Evolutionary conservation across 768 basidiomycete species (phyloP), one percentile per base, ranked within the genome.

Genomic region (Antrodiella citrinella): DNA sequence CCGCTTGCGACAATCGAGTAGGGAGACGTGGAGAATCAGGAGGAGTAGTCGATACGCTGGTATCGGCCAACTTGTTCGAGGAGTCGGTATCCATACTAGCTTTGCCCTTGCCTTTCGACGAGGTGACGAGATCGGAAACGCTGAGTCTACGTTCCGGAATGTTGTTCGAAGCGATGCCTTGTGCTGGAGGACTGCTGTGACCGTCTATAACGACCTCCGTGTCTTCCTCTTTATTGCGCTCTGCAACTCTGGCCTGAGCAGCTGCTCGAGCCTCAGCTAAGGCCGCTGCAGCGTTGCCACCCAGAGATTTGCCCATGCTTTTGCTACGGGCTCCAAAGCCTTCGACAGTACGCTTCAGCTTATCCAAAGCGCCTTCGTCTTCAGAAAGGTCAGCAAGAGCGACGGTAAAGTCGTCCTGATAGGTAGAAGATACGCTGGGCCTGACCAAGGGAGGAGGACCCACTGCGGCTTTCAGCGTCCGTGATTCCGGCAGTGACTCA

Each of bases 341-440:
- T 61, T 85, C 81, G 0, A 89, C 78, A 1, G 81, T 86, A 59
- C 77, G 81, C 68, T 85, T 90, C 45, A 91, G 71, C 15, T 75
- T 69, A 57, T 79, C 77, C 40, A 90, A 72, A 54, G 84, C 75
- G 19, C 75, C 83, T 23, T 72, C 73, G 24, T 77, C 63, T 3
- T 64, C 57, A 18, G 47, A 47, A 22, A 13, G 13, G 20, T 53
- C 48, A 2, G 23, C 44, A 12, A 52, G 13, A 2, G 52, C 52
- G 3, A 50, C 50, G 5, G 49, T 49, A 30, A 53, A 21, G 23
- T 57, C 54, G 19, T 57, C 54, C 23, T 19, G 11, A 4, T 38
- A 15, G 12, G 47, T 24, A 25, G 44, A 26, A 9, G 42, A 30
- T 2, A 43, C 26, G 11, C 51, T 20, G 11, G 19, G 4, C 24